Evolutionary conservation across 2,329 filamentous ascomycete species (phyloP).

Genomic region (Calonectria pseudoreteaudii): DNA sequence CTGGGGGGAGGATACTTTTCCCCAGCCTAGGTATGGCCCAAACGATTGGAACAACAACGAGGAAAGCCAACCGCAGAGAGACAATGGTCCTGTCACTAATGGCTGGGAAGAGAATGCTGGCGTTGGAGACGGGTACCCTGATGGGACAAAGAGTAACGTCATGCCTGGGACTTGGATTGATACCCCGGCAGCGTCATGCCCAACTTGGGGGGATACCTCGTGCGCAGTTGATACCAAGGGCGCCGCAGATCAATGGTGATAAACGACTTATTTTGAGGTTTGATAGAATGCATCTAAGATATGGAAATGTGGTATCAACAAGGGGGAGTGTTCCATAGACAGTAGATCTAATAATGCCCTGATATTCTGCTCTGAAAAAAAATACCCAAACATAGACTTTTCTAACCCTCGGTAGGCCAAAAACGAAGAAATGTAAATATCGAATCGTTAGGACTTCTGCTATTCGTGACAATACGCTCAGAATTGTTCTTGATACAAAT

Average conservation of each 20-base stretch:
- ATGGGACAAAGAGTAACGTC: conserved; percentile 37
- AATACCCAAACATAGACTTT: conserved; percentile 13
- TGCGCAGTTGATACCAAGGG: conserved; percentile 49
- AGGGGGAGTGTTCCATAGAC: conserved; percentile 18
- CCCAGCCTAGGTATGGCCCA: neutral
- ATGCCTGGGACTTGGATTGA: conserved; percentile 50
- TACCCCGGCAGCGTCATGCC: conserved; percentile 10
- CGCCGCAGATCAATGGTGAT: conserved; percentile 27
- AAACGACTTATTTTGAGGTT: conserved; percentile 4
- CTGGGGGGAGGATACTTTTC: conserved; percentile 37
- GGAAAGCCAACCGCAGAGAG: conserved; percentile 23
- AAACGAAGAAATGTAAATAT: conserved; percentile 7
- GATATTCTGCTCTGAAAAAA: conserved; percentile 20
- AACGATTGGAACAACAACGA: conserved; percentile 6
- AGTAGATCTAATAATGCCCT: conserved; percentile 25
- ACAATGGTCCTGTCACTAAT: neutral
- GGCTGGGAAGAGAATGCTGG: conserved; percentile 24
- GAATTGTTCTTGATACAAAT: conserved; percentile 3
- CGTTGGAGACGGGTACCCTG: neutral
- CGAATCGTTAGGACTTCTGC: neutral
- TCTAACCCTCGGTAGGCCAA: conserved; percentile 10
- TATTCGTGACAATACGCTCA: neutral
- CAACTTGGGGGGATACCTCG: conserved; percentile 46
- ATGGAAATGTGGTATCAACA: conserved; percentile 33
- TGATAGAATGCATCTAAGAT: conserved; percentile 30